Conservation (phyloP, 805 yeast species). For the Candida chauliodis region DNA sequence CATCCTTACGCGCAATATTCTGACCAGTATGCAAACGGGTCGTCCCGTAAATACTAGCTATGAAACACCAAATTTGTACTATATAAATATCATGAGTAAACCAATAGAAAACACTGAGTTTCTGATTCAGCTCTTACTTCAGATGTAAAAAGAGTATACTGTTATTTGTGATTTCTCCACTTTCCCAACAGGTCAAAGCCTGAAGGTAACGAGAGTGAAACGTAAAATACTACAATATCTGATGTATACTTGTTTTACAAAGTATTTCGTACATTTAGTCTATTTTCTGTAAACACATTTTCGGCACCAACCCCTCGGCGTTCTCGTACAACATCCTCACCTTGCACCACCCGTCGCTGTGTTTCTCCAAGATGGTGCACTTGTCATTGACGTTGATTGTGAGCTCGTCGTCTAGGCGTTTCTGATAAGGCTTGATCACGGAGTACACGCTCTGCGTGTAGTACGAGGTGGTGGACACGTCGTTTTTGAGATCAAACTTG, state of each 20-base stretch:
- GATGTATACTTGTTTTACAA: too few species aligned
- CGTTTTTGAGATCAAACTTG: not conserved
- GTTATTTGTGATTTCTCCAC: too few species aligned
- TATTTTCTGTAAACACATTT: conserved; percentile 20
- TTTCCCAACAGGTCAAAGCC: too few species aligned
- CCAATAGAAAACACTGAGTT: not conserved
- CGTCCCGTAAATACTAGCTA: conserved; percentile 4
- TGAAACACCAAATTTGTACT: conserved; percentile 1
- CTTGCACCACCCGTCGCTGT: conserved; percentile 40
- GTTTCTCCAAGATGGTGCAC: conserved; percentile 20
- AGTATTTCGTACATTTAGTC: conserved; percentile 6
- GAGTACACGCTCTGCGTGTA: conserved; percentile 11
- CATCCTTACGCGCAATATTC: conserved; percentile 10
- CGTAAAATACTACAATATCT: too few species aligned
- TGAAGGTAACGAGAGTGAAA: too few species aligned
- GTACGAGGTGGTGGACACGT: conserved; percentile 2
- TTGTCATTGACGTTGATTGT: conserved; percentile 27
- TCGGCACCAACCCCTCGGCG: conserved; percentile 32
- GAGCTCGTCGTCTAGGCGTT: conserved; percentile 32
- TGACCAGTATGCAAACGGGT: conserved; percentile 6
- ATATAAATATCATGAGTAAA: conserved; percentile 2
- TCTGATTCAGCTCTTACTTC: too few species aligned
- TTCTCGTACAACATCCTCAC: conserved; percentile 16
- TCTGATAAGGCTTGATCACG: conserved; percentile 25
- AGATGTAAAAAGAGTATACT: too few species aligned